phyloP scores from a whole-genome alignment of 139 green algal genomes.

The Chlamydomonas urium region DNA sequence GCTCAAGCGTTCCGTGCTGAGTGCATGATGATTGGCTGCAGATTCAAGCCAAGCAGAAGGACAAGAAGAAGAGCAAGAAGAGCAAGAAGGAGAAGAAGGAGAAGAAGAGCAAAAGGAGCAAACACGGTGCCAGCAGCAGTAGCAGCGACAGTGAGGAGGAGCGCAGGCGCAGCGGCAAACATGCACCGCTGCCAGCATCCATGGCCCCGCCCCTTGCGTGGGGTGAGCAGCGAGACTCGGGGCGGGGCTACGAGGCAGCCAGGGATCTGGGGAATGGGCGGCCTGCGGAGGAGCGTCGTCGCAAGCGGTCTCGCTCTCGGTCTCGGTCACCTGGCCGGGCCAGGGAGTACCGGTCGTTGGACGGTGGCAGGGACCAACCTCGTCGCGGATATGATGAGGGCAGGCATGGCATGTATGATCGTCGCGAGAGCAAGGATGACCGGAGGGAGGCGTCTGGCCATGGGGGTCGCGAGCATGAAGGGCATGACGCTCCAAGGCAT shows the following conservation, averaged over 20 bases:
- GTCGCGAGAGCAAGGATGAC: not conserved
- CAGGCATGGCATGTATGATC: not conserved
- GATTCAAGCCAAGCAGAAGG: no score
- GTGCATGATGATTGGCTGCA: no score
- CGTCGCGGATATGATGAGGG: not conserved
- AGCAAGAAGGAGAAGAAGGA: conserved; percentile 40
- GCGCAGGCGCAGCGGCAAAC: not conserved
- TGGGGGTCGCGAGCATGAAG: not conserved
- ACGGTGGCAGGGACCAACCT: not conserved
- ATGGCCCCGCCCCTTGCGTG: not conserved
- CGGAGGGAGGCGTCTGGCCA: not conserved
- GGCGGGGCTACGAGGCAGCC: no score
- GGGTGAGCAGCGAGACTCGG: not conserved
- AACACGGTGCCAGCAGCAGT: conserved; percentile 14
- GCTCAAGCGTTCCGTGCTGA: not conserved
- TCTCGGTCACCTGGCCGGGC: not conserved
- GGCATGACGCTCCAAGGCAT: not conserved
- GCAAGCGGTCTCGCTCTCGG: no score
- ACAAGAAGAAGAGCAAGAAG: conserved; percentile 27
- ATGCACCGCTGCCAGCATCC: not conserved
- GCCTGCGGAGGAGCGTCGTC: not conserved
- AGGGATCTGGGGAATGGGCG: not conserved
- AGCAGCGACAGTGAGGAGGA: conserved; percentile 19
- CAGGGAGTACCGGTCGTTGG: not conserved
- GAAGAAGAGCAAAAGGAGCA: conserved; percentile 49